These are phyloP conservation scores for Cryomyces antarcticus DNA, from an alignment of 495 filamentous ascomycete species.

Conservation along the genomic window DNA sequence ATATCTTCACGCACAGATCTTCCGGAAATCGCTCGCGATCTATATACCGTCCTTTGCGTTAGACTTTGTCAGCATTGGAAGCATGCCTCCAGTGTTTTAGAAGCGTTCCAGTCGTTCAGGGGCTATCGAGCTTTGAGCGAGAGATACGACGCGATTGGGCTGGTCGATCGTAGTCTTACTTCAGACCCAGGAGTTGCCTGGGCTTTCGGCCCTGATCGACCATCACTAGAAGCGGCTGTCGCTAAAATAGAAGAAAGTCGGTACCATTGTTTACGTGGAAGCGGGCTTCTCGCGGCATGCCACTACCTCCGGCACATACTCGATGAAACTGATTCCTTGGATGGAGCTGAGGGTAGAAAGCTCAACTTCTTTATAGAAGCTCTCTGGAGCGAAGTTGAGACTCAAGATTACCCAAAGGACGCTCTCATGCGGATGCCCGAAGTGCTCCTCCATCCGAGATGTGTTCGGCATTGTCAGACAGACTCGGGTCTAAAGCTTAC, in stretches of 20 bases:
- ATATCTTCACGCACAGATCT: conserved; percentile 10
- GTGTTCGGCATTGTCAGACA: conserved; percentile 1
- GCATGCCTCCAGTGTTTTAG: neutral
- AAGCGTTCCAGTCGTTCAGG: neutral
- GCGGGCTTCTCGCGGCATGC: neutral
- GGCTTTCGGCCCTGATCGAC: neutral
- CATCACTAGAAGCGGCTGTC: neutral
- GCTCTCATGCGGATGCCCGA: conserved; percentile 8
- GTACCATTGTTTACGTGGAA: neutral
- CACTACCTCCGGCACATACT: neutral
- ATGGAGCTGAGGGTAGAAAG: no score
- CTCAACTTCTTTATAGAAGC: conserved; percentile 2
- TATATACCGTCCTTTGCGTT: neutral
- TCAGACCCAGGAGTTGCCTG: no score
- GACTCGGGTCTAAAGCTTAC: neutral
- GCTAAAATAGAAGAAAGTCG: neutral
- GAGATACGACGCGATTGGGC: no score
- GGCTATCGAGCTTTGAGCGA: no score
- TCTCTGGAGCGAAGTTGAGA: conserved; percentile 20
- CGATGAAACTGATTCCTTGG: neutral
- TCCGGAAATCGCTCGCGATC: conserved; percentile 14
- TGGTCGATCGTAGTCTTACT: no score
- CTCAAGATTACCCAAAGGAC: conserved; percentile 18
- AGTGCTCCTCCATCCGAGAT: conserved; percentile 11
- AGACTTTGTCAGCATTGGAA: no score